Conservation (phyloP, 2,329 filamentous ascomycete species). For the Ceratocystiopsis brevicomis region DNA sequence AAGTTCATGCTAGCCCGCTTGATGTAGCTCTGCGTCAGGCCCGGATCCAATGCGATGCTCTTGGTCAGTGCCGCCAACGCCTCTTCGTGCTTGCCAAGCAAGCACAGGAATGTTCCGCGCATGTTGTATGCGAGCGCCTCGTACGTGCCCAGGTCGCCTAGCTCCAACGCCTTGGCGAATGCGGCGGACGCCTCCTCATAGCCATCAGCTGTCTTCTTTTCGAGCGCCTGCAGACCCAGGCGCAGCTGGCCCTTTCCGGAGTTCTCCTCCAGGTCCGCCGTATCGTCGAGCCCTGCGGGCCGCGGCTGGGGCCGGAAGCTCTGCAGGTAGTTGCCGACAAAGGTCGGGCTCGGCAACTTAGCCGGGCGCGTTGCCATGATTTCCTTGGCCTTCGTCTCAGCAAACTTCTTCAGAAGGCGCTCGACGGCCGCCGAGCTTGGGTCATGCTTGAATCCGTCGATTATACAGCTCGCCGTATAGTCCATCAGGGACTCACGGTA, state of each 20-base stretch:
- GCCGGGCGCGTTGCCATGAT: conserved; percentile 72
- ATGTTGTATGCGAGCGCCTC: conserved; percentile 92
- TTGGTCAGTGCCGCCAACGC: conserved; percentile 76
- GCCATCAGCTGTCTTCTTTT: conserved; percentile 71
- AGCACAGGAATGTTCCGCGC: conserved; percentile 86
- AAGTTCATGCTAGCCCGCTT: conserved; percentile 97
- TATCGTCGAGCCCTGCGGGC: conserved; percentile 66
- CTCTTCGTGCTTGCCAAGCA: conserved; percentile 69
- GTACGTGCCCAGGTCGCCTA: conserved; percentile 59
- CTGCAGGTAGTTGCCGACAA: conserved; percentile 96
- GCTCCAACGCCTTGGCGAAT: conserved; percentile 74
- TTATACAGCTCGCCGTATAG: conserved; percentile 97
- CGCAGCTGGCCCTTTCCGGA: conserved; percentile 74
- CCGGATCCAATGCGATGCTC: conserved; percentile 76
- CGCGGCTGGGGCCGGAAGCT: conserved; percentile 78
- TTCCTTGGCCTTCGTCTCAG: conserved; percentile 78
- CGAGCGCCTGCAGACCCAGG: conserved; percentile 62
- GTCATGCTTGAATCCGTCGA: conserved; percentile 91
- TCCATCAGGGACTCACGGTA: conserved; percentile 91
- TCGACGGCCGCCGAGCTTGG: conserved; percentile 77
- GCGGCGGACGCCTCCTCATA: conserved; percentile 75
- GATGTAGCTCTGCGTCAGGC: conserved; percentile 90
- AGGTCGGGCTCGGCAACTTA: conserved; percentile 85
- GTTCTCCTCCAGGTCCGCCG: conserved; percentile 55
- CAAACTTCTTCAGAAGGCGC: conserved; percentile 86